phyloP scores from a whole-genome alignment of 768 basidiomycete species.

The Filobasidium floriforme region DNA sequence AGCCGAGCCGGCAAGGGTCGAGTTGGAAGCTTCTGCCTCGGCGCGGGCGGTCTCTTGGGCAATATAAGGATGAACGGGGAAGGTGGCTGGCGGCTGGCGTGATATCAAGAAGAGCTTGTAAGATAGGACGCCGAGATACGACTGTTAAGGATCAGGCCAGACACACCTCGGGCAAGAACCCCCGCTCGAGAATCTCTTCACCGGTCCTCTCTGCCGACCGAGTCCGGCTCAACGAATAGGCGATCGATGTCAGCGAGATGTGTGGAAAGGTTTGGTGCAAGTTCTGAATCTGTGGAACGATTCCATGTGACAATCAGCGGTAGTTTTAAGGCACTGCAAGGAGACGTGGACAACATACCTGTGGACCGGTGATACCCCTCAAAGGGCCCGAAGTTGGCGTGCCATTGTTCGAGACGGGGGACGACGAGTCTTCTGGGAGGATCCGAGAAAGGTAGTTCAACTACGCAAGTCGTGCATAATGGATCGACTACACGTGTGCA shows the following conservation, averaged over 20 bases:
- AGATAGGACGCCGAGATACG: background rate
- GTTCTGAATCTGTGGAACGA: constrained; percentile 31
- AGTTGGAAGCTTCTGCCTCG: constrained; percentile 20
- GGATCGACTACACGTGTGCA: background rate
- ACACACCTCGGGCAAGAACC: constrained; percentile 35
- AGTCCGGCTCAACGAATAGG: constrained; percentile 37
- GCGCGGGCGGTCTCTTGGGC: constrained; percentile 9
- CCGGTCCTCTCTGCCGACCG: constrained; percentile 36
- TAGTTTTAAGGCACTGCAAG: background rate
- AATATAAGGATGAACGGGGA: constrained; percentile 33
- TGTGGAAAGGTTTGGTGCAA: constrained; percentile 41
- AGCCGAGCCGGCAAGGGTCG: constrained; percentile 16
- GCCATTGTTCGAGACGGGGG: constrained; percentile 1
- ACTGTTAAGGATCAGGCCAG: background rate
- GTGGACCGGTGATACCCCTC: constrained; percentile 11
- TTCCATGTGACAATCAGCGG: background rate
- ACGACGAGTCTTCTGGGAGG: background rate
- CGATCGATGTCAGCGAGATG: constrained; percentile 33
- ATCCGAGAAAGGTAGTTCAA: background rate
- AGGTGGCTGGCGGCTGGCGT: constrained; percentile 34
- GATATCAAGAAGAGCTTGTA: background rate
- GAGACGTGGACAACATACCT: background rate
- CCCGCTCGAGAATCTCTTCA: constrained; percentile 41
- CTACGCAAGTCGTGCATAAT: background rate
- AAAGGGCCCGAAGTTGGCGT: constrained; percentile 21